Evolutionary conservation across 2,329 filamentous ascomycete species (phyloP), one percentile per base, ranked within the genome.

Genomic region (Trichoderma simmonsii): DNA sequence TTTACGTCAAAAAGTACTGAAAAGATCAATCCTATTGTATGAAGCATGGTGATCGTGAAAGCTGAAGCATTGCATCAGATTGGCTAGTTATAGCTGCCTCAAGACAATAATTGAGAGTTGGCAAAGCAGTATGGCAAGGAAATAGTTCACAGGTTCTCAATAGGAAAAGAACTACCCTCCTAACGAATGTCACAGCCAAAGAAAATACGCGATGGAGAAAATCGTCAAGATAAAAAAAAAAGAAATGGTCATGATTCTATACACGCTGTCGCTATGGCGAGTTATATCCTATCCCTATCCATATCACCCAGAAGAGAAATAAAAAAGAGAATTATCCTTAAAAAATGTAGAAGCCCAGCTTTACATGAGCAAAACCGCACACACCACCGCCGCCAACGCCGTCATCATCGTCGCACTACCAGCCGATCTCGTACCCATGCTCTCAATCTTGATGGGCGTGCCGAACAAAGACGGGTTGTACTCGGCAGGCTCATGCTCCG

Each of bases 401-500:
- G 73, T 69, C 51, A 73, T 68, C 67, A 73, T 64, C 32, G 72
- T 70, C 32, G 72, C 73, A 26, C 73, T 73, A 48, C 74, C 75
- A 51, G 73, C 69, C 9, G 75, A 18, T 8, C 75, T 62, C 68
- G 72, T 57, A 3, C 73, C 77, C 26, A 75, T 74, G 60, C 75
- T 78, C 21, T 71, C 51, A 43, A 64, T 60, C 30, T 77, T 71
- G 43, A 82, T 77, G 14, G 73, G 71, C 48, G 76, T 75, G 70
- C 77, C 74, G 43, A 77, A 76, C 6, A 79, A 75, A 2, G 66
- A 21, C 11, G 81, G 81, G 28, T 75, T 67, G 59, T 82, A 82
- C 8, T 73, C 76, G 73, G 75, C 86, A 1, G 81, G 78, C 1
- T 77, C 75, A 12, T 74, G 71, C 65, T 80, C 79, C 32, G 81